Evolutionary conservation across 208 protist genomes (phyloP), one percentile per base, ranked within the genome.

Genomic region (Spongospora subterranea): DNA sequence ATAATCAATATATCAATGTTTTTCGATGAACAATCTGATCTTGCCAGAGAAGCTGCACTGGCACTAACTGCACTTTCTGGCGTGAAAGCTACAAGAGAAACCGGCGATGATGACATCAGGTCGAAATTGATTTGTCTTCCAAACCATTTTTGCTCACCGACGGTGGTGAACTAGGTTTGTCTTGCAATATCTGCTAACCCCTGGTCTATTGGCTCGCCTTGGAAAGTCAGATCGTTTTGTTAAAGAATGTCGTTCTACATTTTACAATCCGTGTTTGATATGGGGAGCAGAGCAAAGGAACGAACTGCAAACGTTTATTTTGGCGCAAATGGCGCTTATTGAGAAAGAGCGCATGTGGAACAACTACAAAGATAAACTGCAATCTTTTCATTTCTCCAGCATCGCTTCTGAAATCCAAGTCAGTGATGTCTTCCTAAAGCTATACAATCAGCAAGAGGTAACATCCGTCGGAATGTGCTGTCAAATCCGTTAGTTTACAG

Each of bases 391-490:
- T 35, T 82, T 39, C 71, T 40, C 71, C 6, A 43, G 71, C 35
- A 20, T 6, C 13, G 35, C 11, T n/a, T 40, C 71, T n/a, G 71
- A 82, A 43, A 82, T 82, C 71, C n/a, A 6, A n/a, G 71, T 82
- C 17, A 20, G 71, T n/a, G 71, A 82, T n/a, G n/a, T 82, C 6
- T 82, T 45, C 71, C 71, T 82, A 20, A 6, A 35, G 40, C n/a
- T 82, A n/a, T 82, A 82, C n/a, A 82, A 82, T 43, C 17, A 45
- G 71, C 71, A 82, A n/a, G n/a, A 6, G 6, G 71, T 82, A 35
- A 43, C 17, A 6, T 6, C 71, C n/a, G n/a, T n/a, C n/a, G n/a
- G n/a, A 6, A 43, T 6, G 6, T 60, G 50, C 24, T 60, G 50
- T 29, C 50, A 60, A 29, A 60, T 29, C 50, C n/a, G 6, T 60